Percentiles rank a stretch among this genome's conserved stretches.
Evolutionary conservation across 257 asterid species (phyloP).

Genomic region (Solanum peruvianum): DNA sequence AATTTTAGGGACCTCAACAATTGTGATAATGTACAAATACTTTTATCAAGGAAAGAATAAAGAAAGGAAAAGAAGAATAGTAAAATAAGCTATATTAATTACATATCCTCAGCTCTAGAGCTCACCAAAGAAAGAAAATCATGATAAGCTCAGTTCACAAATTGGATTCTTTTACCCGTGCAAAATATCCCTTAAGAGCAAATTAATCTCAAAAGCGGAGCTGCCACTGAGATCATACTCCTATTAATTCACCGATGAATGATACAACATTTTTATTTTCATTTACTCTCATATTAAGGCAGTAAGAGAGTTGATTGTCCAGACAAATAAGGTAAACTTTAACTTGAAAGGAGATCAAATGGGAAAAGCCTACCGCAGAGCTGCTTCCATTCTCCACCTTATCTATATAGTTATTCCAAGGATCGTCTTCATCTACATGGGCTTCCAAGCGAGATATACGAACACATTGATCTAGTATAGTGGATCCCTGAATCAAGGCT

Average conservation of each 20-base stretch:
- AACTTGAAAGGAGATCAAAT: not conserved
- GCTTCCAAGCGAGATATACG: constrained; percentile 8
- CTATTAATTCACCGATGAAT: not conserved
- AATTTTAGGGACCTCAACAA: not conserved
- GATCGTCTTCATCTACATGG: not conserved
- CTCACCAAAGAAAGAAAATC: not conserved
- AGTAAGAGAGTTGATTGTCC: not conserved
- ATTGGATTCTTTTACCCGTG: not conserved
- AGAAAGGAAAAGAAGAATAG: not conserved
- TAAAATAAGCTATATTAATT: not conserved
- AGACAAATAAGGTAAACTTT: not conserved
- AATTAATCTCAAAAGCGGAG: not conserved
- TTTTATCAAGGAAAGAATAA: not conserved
- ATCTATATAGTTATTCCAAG: not conserved
- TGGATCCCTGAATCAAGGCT: constrained; percentile 15
- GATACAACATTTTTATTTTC: not conserved
- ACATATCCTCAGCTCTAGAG: not conserved
- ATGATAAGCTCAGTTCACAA: not conserved
- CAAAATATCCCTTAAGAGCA: not conserved
- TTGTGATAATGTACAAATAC: not conserved
- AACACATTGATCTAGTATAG: constrained; percentile 12
- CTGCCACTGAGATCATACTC: not conserved
- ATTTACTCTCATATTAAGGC: not conserved
- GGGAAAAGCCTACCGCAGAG: constrained; percentile 6
- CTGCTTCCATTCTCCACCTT: constrained; percentile 1